Percentiles rank a stretch among this genome's conserved stretches.
Conservation (phyloP, 768 basidiomycete species). For the Polyporus arcularius region DNA sequence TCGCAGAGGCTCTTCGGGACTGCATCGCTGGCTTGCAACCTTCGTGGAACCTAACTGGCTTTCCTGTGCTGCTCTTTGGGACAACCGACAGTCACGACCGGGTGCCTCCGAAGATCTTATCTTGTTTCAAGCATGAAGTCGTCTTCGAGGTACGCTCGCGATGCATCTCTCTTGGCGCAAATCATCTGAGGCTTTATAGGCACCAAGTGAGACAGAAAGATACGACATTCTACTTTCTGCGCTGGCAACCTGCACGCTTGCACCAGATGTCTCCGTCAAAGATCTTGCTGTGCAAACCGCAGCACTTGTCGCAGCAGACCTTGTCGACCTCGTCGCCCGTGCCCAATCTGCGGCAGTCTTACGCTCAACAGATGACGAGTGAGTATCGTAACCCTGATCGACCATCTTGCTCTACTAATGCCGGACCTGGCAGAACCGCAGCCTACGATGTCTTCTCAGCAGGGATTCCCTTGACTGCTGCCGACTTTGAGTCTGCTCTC, state of each 20-base stretch:
- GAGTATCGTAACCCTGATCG: slow-evolving; percentile 18
- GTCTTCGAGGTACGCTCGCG: slow-evolving; percentile 57
- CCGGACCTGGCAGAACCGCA: not conserved
- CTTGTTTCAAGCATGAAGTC: slow-evolving; percentile 86
- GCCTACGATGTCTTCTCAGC: slow-evolving; percentile 35
- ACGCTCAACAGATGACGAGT: slow-evolving; percentile 43
- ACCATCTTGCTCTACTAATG: not conserved
- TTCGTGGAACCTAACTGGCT: slow-evolving; percentile 60
- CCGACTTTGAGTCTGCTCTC: slow-evolving; percentile 76
- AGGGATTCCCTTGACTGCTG: slow-evolving; percentile 47
- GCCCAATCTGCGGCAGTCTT: slow-evolving; percentile 57
- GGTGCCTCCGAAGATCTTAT: slow-evolving; percentile 61
- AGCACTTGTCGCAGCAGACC: slow-evolving; percentile 82
- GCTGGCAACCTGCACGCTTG: slow-evolving; percentile 43
- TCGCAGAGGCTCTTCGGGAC: slow-evolving; percentile 61
- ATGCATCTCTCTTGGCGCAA: not conserved
- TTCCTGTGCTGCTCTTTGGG: slow-evolving; percentile 75
- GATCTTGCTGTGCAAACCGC: slow-evolving; percentile 85
- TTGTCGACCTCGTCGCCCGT: slow-evolving; percentile 66
- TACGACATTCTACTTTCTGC: slow-evolving; percentile 55
- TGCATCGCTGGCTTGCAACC: slow-evolving; percentile 58
- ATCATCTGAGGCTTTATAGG: slow-evolving; percentile 44
- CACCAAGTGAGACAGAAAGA: slow-evolving; percentile 78
- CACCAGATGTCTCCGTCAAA: slow-evolving; percentile 78
- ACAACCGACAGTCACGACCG: slow-evolving; percentile 69